Conservation (phyloP, 192 early-diverging fungal genomes). For the Coemansia sp. region DNA sequence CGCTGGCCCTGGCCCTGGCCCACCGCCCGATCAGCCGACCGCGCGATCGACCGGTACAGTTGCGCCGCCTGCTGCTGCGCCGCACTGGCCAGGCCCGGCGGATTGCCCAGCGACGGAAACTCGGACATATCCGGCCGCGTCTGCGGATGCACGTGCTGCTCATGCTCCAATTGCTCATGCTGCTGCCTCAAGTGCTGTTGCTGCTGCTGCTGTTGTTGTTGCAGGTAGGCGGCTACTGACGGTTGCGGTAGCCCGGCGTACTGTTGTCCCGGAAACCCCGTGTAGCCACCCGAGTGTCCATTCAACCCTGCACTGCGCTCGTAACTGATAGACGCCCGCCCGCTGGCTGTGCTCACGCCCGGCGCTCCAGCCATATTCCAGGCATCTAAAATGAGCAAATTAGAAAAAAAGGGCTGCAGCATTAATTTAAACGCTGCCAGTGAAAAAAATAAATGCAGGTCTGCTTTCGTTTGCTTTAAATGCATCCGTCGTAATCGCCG, state of each 20-base stretch:
- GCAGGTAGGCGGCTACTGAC: conserved; percentile 24
- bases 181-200: conserved; percentile 10
- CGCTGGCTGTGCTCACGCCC: conserved; percentile 4
- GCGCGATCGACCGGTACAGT: conserved; percentile 40
- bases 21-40: conserved; percentile 15
- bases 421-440: not conserved
- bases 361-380: conserved; percentile 28
- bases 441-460: not conserved
- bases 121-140: conserved; percentile 47
- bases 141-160: too few species aligned
- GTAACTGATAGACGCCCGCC: conserved; percentile 40
- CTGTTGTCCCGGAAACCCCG: conserved; percentile 30
- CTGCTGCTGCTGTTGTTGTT: conserved; percentile 35
- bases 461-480: too few species aligned
- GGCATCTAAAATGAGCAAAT: conserved; percentile 21
- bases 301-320: conserved; percentile 17
- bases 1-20: conserved; percentile 6
- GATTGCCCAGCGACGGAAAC: conserved; percentile 43
- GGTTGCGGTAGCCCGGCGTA: conserved; percentile 24
- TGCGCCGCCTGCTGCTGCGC: conserved; percentile 23
- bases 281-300: conserved; percentile 17
- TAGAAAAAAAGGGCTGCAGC: not conserved
- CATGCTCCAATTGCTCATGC: too few species aligned
- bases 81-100: conserved; percentile 26
- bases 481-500: not conserved